Evolutionary conservation across 106 monocot species (phyloP), one percentile per base, ranked within the genome.

Genomic region (Dioscorea alata): DNA sequence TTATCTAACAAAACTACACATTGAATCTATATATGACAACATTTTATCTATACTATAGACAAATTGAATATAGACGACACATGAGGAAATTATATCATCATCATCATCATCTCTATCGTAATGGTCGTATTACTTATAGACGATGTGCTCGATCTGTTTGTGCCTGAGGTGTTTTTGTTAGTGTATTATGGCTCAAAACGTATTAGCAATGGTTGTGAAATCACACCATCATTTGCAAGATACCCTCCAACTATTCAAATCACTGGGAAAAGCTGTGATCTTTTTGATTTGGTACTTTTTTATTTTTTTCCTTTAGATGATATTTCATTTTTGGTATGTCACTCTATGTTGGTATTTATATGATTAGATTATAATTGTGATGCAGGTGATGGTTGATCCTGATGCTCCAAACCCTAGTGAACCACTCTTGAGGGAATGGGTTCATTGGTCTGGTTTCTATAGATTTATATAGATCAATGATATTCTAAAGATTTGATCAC

Each of bases 81-180:
- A n/a, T n/a, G n/a, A n/a, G n/a, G n/a, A n/a, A n/a, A n/a, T n/a
- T n/a, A n/a, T n/a, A 2, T 2, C 5, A 13, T 61, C n/a, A n/a
- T n/a, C n/a, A n/a, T n/a, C n/a, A n/a, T n/a, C n/a, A n/a, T n/a
- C n/a, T n/a, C n/a, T n/a, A n/a, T n/a, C n/a, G n/a, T n/a, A n/a
- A n/a, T n/a, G n/a, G n/a, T n/a, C n/a, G n/a, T n/a, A n/a, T n/a
- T n/a, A 28, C 28, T 78, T 65, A 71, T 78, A 52, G 71, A 65
- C 13, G 71, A 78, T 23, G 77, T 78, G 58, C 19, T 78, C 13
- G 71, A 78, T 48, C 48, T 50, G 0, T 78, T 78, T 53, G 51
- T 63, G 6, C 71, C 65, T 0, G 23, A 49, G 5, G 77, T 71
- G 8, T 20, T 24, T 25, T 48, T 71, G 48, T 35, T 28, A 2